Conservation (phyloP, 148 eudicot species). For the Heliamphora exappendiculata region DNA sequence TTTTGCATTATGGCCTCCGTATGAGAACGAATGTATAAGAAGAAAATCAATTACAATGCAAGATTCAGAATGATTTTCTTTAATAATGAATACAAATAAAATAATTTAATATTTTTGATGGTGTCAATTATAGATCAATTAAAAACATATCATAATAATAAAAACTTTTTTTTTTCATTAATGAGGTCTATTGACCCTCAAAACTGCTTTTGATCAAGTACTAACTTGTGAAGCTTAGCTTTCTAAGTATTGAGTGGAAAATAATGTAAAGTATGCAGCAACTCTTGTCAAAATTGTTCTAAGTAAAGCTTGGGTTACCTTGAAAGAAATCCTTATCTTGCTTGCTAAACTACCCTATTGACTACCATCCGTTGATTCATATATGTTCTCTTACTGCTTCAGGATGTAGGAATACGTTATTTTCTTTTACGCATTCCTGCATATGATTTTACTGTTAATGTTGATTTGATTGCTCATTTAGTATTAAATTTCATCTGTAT, state of each 20-base stretch:
- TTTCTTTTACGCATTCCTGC: not conserved
- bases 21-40: not conserved
- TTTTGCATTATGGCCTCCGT: not conserved
- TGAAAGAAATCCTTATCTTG: not conserved
- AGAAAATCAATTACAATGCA: too few species aligned
- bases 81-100: too few species aligned
- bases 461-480: not conserved
- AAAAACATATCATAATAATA: too few species aligned
- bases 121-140: too few species aligned
- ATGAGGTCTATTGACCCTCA: too few species aligned
- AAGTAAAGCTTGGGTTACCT: not conserved
- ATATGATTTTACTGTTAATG: not conserved
- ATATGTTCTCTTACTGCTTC: not conserved
- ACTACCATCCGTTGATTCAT: not conserved
- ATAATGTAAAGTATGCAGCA: not conserved
- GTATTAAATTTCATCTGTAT: slow-evolving; percentile 9
- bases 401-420: not conserved
- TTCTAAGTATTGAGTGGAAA: not conserved
- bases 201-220: not conserved
- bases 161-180: too few species aligned
- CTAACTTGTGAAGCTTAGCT: not conserved
- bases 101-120: too few species aligned
- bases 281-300: not conserved
- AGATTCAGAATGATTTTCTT: too few species aligned
- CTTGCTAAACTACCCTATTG: not conserved